These are phyloP conservation scores for Nicotiana otophora DNA, from an alignment of 257 asterid genomes.

Conservation along the genomic window DNA sequence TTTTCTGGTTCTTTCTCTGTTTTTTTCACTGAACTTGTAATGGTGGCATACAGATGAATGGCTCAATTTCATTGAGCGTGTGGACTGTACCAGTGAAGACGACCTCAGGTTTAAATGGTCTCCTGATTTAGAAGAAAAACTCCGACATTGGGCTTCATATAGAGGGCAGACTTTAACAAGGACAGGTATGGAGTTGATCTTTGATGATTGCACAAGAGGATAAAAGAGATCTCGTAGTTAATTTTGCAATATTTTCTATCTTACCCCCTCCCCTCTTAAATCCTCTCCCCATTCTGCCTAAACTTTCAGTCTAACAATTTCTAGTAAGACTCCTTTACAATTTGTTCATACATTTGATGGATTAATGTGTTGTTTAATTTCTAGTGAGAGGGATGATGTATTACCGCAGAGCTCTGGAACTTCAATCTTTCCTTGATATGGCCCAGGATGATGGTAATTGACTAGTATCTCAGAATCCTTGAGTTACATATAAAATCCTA, in stretches of 20 bases:
- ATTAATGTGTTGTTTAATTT: slow-evolving; percentile 11
- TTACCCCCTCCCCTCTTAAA: background rate
- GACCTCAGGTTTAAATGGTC: slow-evolving; percentile 72
- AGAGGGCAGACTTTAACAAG: slow-evolving; percentile 95
- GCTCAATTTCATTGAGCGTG: slow-evolving; percentile 94
- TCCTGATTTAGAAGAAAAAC: slow-evolving; percentile 62
- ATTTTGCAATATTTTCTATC: background rate
- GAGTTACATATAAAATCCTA: background rate
- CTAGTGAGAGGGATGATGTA: slow-evolving; percentile 99
- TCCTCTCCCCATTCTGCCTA: background rate
- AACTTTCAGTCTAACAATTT: background rate
- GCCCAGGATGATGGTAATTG: slow-evolving; percentile 91
- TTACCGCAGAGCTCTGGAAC: slow-evolving; percentile 94
- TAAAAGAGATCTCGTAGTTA: background rate
- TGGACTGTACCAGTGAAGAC: slow-evolving; percentile 53
- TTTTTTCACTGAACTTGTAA: slow-evolving; percentile 16
- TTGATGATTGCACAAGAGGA: background rate
- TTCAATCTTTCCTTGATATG: slow-evolving; percentile 99
- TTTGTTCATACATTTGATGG: slow-evolving; percentile 6
- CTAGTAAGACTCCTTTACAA: background rate
- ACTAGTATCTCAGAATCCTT: background rate
- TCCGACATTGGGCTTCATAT: slow-evolving; percentile 97
- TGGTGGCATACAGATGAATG: slow-evolving; percentile 67
- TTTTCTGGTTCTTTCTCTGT: background rate
- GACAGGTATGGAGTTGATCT: slow-evolving; percentile 52